Conservation (phyloP, 441 rosid genomes). For the Adansonia rubrostipa region DNA sequence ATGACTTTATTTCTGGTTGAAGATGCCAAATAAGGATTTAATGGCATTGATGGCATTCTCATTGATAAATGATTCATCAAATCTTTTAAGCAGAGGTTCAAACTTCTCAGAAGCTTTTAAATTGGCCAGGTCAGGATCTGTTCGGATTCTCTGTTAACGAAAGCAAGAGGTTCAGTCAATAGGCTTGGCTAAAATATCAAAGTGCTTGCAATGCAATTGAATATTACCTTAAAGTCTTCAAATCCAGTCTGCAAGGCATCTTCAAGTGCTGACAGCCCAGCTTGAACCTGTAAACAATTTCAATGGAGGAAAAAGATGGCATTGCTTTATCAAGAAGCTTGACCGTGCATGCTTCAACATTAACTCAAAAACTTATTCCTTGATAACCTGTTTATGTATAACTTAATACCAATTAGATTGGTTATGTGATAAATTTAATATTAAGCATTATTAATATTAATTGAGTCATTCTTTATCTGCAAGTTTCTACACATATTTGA, state of each 20-base stretch:
- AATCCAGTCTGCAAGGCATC: constrained; percentile 83
- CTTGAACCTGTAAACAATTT: constrained; percentile 59
- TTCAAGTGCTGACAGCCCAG: constrained; percentile 86
- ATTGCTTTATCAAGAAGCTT: background rate
- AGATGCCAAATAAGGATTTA: constrained; percentile 83
- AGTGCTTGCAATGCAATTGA: background rate
- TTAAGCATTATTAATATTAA: too few relatives aligned
- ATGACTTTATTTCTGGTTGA: constrained; percentile 62
- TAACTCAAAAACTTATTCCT: background rate
- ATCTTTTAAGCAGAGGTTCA: constrained; percentile 72
- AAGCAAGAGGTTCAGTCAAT: constrained; percentile 28
- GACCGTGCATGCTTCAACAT: background rate
- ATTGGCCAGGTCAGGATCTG: constrained; percentile 80
- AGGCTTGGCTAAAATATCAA: background rate
- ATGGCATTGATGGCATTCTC: constrained; percentile 93
- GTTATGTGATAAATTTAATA: too few relatives aligned
- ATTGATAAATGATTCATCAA: constrained; percentile 92
- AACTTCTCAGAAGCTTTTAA: constrained; percentile 64
- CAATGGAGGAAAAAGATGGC: background rate
- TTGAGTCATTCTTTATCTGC: too few relatives aligned
- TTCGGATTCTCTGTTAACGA: constrained; percentile 74
- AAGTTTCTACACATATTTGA: too few relatives aligned
- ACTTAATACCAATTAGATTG: too few relatives aligned
- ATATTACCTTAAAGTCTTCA: constrained; percentile 83
- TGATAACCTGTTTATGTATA: background rate